phyloP scores from a whole-genome alignment of 2,329 filamentous ascomycete species.

The Claviceps humidiphila region DNA sequence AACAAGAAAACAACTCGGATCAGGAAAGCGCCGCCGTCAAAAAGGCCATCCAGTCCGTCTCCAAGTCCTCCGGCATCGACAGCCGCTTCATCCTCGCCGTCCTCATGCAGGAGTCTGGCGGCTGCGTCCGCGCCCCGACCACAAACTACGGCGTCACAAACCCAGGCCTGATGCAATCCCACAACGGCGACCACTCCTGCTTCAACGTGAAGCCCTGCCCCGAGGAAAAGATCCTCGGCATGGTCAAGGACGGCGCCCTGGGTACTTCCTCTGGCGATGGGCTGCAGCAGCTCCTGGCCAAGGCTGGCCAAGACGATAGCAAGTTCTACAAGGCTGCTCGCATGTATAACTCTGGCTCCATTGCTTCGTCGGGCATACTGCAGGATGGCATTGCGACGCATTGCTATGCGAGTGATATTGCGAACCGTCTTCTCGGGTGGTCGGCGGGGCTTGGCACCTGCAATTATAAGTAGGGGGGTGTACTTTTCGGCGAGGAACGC shows the following conservation, averaged over 20 bases:
- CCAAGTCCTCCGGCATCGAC: slow-evolving; percentile 18
- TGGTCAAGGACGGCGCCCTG: slow-evolving; percentile 26
- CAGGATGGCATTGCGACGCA: slow-evolving; percentile 29
- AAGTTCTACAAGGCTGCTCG: slow-evolving; percentile 31
- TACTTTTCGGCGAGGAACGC: background rate
- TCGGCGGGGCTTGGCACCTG: background rate
- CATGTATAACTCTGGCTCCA: slow-evolving; percentile 36
- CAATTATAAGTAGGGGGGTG: background rate
- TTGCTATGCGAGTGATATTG: slow-evolving; percentile 38
- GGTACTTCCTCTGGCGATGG: slow-evolving; percentile 29
- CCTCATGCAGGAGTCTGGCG: slow-evolving; percentile 30
- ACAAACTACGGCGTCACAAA: slow-evolving; percentile 28
- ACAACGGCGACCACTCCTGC: slow-evolving; percentile 24
- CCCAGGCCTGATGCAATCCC: slow-evolving; percentile 28
- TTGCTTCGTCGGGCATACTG: slow-evolving; percentile 22
- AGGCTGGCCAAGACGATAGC: slow-evolving; percentile 8
- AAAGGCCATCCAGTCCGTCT: slow-evolving; percentile 19
- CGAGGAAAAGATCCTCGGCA: slow-evolving; percentile 13
- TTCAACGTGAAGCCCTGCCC: slow-evolving; percentile 15
- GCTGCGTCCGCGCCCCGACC: slow-evolving; percentile 27
- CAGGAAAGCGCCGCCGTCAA: slow-evolving; percentile 16
- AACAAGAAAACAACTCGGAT: slow-evolving; percentile 9
- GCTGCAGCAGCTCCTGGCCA: slow-evolving; percentile 20
- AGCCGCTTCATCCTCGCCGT: slow-evolving; percentile 29
- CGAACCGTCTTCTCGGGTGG: slow-evolving; percentile 11